These are phyloP conservation scores for Thuidium tamariscinum DNA, from an alignment of 225 moss, liverwort and hornwort genomes.

Conservation along the genomic window DNA sequence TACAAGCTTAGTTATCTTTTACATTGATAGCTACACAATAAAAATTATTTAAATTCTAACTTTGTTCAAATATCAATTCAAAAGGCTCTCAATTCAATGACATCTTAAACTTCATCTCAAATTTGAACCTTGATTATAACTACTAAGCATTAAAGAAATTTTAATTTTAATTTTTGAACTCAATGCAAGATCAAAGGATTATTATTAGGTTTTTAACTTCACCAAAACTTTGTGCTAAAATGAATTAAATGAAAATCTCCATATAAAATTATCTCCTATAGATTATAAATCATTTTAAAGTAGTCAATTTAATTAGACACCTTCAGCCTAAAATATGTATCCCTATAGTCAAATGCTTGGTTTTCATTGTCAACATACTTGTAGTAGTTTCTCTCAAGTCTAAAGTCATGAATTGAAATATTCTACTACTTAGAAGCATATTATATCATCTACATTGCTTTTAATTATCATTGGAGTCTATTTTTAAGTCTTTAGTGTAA, in stretches of 20 bases:
- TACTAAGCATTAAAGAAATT: neutral
- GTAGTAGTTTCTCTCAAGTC: too few relatives aligned
- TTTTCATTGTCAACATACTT: too few relatives aligned
- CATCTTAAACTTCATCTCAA: fast-evolving
- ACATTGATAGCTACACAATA: neutral
- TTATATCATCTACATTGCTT: neutral
- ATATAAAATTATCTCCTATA: neutral
- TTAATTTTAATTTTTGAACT: fast-evolving
- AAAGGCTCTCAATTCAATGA: neutral
- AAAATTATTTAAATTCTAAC: too few relatives aligned
- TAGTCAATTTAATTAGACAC: too few relatives aligned
- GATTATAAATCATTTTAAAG: too few relatives aligned
- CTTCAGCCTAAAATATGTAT: too few relatives aligned
- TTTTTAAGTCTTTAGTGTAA: too few relatives aligned
- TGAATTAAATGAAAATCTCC: neutral
- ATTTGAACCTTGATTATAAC: neutral
- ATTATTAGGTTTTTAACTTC: neutral
- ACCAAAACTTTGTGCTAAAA: too few relatives aligned
- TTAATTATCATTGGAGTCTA: neutral
- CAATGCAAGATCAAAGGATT: neutral
- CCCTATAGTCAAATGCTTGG: too few relatives aligned
- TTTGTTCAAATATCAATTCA: too few relatives aligned
- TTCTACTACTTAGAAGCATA: neutral
- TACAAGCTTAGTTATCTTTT: fast-evolving
- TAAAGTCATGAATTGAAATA: too few relatives aligned